Base-by-base conservation (phyloP, 2,329 filamentous ascomycete genomes). In the Periconia sp. region DNA sequence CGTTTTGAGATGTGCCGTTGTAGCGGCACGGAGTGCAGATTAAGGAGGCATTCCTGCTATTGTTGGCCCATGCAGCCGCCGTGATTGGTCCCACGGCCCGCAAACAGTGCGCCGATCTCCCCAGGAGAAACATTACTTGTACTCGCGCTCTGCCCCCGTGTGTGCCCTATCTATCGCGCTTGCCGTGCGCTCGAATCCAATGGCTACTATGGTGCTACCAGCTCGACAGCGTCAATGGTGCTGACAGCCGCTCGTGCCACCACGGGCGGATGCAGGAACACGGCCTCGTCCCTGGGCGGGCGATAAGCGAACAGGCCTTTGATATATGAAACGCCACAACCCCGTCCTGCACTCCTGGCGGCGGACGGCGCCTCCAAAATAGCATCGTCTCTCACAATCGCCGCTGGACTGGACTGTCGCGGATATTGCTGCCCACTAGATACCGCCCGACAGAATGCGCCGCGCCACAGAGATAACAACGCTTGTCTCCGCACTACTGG, bases 1-100 rank as follows among this genome's bases (percentile, higher is more conserved):
- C 31, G 54, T 57, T 52, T 55, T 52, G 43, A 37, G 17, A 41
- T 26, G 22, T 3, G 34, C 34, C 35, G 35, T 11, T 29, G 24
- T 25, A 31, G 33, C n/a, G n/a, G 54, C 54, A 55, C 52, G 54
- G 58, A 55, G 46, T 50, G 43, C 44, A 46, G 48, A 52, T 60
- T 54, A 51, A 58, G 54, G 48, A 49, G 52, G 47, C 45, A 48
- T 52, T 43, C 44, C 33, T 7, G 18, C 13, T 16, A 16, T 18
- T 19, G 21, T 36, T 31, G 36, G 36, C 19, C 29, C 26, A 9
- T 30, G 32, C 28, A n/a, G 13, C 36, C 21, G 3, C 5, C 8
- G 21, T 41, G 30, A 41, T 41, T 41, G 39, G 39, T 31, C 13
- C 12, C 9, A 13, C 30, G 16, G 12, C 18, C 12, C 4, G 16